phyloP scores from a whole-genome alignment of 352 stramenopile genomes.

The Hyaloperonospora brassicae region DNA sequence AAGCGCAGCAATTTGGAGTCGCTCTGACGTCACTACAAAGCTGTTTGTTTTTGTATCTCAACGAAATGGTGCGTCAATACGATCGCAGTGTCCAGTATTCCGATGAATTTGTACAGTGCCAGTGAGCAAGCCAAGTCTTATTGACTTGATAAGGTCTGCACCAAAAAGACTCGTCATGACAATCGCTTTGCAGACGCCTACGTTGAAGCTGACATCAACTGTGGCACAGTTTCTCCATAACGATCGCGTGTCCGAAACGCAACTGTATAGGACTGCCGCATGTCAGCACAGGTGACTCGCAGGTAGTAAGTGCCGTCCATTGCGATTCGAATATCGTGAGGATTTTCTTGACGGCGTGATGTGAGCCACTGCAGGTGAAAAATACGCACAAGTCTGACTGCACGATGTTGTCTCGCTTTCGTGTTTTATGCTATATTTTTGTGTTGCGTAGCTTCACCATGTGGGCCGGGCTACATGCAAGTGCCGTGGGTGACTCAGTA shows the following conservation, averaged over 20 bases:
- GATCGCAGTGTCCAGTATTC: no score
- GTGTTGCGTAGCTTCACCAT: constrained; percentile 4
- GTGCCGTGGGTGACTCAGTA: no score
- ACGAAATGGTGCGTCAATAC: neutral
- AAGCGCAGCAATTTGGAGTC: no score
- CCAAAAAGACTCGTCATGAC: no score
- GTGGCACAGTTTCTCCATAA: constrained; percentile 23
- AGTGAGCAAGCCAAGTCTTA: no score
- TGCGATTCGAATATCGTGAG: constrained; percentile 64
- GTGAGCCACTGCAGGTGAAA: constrained; percentile 19
- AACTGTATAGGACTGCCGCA: constrained; percentile 80
- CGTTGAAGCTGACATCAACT: no score
- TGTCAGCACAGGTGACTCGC: constrained; percentile 66
- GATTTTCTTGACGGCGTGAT: constrained; percentile 59
- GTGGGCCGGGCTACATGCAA: constrained; percentile 3
- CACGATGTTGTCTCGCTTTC: neutral
- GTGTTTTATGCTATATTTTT: constrained; percentile 21
- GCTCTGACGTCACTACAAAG: no score
- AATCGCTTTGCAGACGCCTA: no score
- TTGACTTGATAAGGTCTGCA: no score
- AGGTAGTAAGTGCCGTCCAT: constrained; percentile 67
- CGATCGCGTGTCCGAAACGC: constrained; percentile 63
- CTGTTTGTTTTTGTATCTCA: neutral
- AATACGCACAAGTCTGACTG: constrained; percentile 8
- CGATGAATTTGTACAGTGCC: no score